Evolutionary conservation across 2,329 filamentous ascomycete species (phyloP).

Genomic region (Ilyonectria robusta): DNA sequence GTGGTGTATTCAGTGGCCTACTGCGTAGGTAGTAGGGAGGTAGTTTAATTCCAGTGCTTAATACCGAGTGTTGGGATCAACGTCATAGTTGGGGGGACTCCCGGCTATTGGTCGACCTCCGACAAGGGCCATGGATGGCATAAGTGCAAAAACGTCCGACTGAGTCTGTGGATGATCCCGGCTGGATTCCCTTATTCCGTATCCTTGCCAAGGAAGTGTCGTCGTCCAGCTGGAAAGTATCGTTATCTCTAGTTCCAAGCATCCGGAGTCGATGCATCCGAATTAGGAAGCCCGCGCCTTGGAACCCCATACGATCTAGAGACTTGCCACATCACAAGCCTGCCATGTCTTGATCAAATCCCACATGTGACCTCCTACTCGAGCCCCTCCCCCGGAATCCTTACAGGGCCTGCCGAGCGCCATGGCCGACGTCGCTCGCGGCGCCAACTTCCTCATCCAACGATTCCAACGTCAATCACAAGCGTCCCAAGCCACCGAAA

Average conservation of each 20-base stretch:
- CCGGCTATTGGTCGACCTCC: too few species aligned
- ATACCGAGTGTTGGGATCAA: neutral
- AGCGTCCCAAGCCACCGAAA: neutral
- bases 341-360: conserved; percentile 7
- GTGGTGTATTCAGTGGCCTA: neutral
- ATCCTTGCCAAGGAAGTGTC: neutral
- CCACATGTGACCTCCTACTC: neutral
- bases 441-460: neutral
- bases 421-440: neutral
- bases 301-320: neutral
- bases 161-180: too few species aligned
- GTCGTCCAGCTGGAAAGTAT: neutral
- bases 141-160: too few species aligned
- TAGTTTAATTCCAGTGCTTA: neutral
- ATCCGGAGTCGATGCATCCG: neutral
- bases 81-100: neutral
- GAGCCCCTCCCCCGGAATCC: neutral
- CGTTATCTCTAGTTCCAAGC: conserved; percentile 1
- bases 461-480: neutral
- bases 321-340: neutral
- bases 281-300: neutral
- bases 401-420: neutral
- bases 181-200: too few species aligned
- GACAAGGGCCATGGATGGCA: too few species aligned
- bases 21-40: too few species aligned